Conservation (phyloP, 106 monocot species). For the Iris macrosiphon region DNA sequence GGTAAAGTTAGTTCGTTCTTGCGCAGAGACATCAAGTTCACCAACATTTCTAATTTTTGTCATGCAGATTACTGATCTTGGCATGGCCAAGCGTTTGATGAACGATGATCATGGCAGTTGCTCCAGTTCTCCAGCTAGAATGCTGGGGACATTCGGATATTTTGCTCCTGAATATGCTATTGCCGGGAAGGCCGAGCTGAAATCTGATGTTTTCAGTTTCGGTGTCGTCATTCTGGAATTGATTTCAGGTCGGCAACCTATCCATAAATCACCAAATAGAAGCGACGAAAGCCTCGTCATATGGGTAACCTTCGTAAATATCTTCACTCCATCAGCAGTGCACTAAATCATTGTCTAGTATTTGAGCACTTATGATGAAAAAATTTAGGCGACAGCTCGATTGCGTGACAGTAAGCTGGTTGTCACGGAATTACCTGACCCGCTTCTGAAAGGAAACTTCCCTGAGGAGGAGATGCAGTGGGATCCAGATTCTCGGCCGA, state of each 20-base stretch:
- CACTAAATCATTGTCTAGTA: too few relatives aligned
- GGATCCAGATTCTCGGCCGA: slow-evolving; percentile 80
- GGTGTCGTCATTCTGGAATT: slow-evolving; percentile 91
- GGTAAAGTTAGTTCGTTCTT: too few relatives aligned
- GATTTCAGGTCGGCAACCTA: slow-evolving; percentile 75
- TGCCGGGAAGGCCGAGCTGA: slow-evolving; percentile 82
- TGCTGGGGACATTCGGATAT: slow-evolving; percentile 93
- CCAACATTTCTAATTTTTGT: too few relatives aligned
- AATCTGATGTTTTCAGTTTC: slow-evolving; percentile 98
- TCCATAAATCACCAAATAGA: slow-evolving; percentile 58
- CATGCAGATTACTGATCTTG: slow-evolving; percentile 94
- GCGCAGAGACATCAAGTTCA: too few relatives aligned
- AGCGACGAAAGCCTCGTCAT: slow-evolving; percentile 84
- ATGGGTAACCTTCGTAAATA: slow-evolving; percentile 60
- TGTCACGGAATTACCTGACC: slow-evolving; percentile 75
- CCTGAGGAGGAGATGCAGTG: slow-evolving; percentile 86
- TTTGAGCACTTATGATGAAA: too few relatives aligned
- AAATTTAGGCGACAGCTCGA: slow-evolving; percentile 53
- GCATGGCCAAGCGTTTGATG: slow-evolving; percentile 75
- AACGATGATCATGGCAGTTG: slow-evolving; percentile 54
- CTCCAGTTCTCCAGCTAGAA: slow-evolving; percentile 84
- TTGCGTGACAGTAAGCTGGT: slow-evolving; percentile 54
- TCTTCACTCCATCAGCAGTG: too few relatives aligned
- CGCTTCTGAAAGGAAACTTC: slow-evolving; percentile 70
- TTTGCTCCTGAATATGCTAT: slow-evolving; percentile 98